Evolutionary conservation across 805 yeast species (phyloP).

Genomic region (Huiozyma sinensis): DNA sequence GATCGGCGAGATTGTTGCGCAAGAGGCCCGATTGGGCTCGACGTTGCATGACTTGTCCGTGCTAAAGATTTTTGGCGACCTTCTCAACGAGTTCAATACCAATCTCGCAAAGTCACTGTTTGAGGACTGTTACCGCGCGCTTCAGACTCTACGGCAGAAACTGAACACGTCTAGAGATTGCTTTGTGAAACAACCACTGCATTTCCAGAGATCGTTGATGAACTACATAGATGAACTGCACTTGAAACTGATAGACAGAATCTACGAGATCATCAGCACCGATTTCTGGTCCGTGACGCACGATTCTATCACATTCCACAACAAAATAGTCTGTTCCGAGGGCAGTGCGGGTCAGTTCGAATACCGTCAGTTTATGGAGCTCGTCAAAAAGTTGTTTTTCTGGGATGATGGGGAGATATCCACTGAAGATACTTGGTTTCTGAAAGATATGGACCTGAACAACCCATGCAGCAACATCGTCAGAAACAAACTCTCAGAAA

Average conservation of each 20-base stretch:
- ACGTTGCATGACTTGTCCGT: constrained; percentile 14
- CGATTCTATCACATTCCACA: constrained; percentile 7
- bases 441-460: constrained; percentile 12
- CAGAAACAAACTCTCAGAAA: constrained; percentile 7
- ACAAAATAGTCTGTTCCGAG: constrained; percentile 4
- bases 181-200: constrained; percentile 14
- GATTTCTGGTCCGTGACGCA: constrained; percentile 18
- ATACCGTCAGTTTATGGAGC: constrained; percentile 11
- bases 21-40: constrained; percentile 5
- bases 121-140: constrained; percentile 26
- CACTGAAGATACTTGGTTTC: constrained; percentile 16
- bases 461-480: constrained; percentile 17
- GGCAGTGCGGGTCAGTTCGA: constrained; percentile 9
- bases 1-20: background rate
- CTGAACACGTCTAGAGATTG: constrained; percentile 7
- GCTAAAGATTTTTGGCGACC: constrained; percentile 12
- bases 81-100: constrained; percentile 21
- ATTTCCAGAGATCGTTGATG: constrained; percentile 20
- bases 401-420: constrained; percentile 10
- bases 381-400: constrained; percentile 11
- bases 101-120: constrained; percentile 21
- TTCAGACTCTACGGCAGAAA: constrained; percentile 18
- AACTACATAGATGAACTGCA: constrained; percentile 21
- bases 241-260: constrained; percentile 10
- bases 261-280: constrained; percentile 10